These are phyloP conservation scores for Quambalaria eucalypti DNA, from an alignment of 1,284 basidiomycete species.

Conservation along the genomic window DNA sequence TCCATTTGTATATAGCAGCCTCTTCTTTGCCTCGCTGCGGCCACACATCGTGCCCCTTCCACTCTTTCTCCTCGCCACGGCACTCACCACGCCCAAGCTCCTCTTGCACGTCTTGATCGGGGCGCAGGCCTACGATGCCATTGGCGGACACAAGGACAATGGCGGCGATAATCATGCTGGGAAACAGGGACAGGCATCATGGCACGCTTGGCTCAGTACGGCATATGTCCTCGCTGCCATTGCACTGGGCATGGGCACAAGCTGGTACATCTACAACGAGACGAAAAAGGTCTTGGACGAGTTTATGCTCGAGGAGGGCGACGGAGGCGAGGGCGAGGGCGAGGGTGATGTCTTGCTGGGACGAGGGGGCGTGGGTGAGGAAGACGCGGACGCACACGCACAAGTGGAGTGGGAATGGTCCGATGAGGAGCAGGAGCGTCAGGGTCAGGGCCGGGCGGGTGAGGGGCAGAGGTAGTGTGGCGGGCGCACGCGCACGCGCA, in stretches of 20 bases:
- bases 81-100: constrained; percentile 37
- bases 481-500: too few relatives aligned
- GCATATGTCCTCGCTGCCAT: constrained; percentile 18
- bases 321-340: too few relatives aligned
- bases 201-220: constrained; percentile 15
- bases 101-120: constrained; percentile 41
- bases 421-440: too few relatives aligned
- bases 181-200: constrained; percentile 9
- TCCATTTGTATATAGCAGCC: neutral
- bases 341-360: too few relatives aligned
- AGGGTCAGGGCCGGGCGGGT: too few relatives aligned
- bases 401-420: too few relatives aligned
- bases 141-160: too few relatives aligned
- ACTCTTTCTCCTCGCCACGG: constrained; percentile 31
- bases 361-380: too few relatives aligned
- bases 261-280: constrained; percentile 5
- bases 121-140: constrained; percentile 29
- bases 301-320: neutral
- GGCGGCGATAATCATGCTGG: too few relatives aligned
- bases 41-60: constrained; percentile 13
- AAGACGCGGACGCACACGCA: too few relatives aligned
- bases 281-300: constrained; percentile 2
- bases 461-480: too few relatives aligned
- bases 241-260: neutral
- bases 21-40: constrained; percentile 27